Conservation (phyloP, 108 stramenopile species). For the Fragilaria crotonensis region DNA sequence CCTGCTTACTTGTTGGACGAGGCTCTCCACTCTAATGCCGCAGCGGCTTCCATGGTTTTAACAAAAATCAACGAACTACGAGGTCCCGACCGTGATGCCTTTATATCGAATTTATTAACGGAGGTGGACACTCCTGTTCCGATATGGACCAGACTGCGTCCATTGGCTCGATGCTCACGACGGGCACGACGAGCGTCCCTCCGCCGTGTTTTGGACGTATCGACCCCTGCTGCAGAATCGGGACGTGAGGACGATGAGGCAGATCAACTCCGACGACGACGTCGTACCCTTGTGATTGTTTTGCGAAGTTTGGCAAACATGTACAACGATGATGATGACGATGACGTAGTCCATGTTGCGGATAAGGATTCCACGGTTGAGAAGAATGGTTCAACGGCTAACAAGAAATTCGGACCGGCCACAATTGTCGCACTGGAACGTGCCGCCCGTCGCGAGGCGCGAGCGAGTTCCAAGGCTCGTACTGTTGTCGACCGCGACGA, state of each 20-base stretch:
- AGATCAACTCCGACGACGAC: conserved; percentile 17
- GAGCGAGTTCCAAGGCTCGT: not conserved
- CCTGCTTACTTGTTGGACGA: not conserved
- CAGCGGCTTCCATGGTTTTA: not conserved
- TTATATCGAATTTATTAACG: not conserved
- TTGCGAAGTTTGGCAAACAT: conserved; percentile 26
- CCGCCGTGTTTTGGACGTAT: conserved; percentile 34
- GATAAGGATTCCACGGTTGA: too few relatives aligned
- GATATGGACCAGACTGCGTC: conserved; percentile 28
- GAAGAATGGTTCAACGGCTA: too few relatives aligned
- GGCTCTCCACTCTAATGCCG: not conserved
- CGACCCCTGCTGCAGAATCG: conserved; percentile 21
- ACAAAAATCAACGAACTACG: not conserved
- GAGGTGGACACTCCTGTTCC: conserved; percentile 6
- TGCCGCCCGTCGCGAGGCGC: conserved; percentile 23
- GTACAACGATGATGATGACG: conserved; percentile 5
- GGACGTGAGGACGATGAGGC: conserved; percentile 13
- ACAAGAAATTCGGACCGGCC: not conserved
- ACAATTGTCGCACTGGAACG: conserved; percentile 31
- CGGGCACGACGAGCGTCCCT: conserved; percentile 39
- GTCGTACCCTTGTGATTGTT: conserved; percentile 38
- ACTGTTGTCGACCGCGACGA: conserved; percentile 14
- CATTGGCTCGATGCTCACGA: conserved; percentile 32
- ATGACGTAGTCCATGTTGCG: not conserved
- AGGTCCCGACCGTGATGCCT: not conserved